These are phyloP conservation scores for Lagerstroemia speciosa DNA, from an alignment of 345 rosid species.

Conservation along the genomic window DNA sequence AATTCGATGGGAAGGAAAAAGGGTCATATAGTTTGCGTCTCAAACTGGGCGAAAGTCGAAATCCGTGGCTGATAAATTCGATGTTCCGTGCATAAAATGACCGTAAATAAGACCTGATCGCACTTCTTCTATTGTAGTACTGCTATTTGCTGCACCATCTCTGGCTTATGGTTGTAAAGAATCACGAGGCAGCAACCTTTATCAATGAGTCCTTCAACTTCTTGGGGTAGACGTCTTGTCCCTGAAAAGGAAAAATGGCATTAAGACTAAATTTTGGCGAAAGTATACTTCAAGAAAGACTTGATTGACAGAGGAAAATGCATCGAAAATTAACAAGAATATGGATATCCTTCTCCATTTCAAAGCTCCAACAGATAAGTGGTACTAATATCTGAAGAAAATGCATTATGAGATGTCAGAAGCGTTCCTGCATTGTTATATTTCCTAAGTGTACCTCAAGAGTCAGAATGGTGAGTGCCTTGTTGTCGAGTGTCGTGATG, in stretches of 20 bases:
- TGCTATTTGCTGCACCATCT: neutral
- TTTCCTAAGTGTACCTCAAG: slow-evolving; percentile 41
- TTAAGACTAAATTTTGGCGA: neutral
- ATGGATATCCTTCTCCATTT: neutral
- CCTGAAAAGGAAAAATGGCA: slow-evolving; percentile 8
- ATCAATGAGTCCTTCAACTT: slow-evolving; percentile 28
- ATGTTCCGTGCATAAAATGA: neutral
- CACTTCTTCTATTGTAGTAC: neutral
- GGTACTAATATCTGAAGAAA: neutral
- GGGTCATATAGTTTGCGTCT: neutral
- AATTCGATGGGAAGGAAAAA: neutral
- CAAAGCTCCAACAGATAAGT: neutral
- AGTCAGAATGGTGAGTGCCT: slow-evolving; percentile 41
- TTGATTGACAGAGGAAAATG: neutral
- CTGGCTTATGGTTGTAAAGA: neutral
- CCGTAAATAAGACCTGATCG: neutral
- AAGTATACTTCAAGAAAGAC: neutral
- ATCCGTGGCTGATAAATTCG: neutral
- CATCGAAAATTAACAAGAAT: neutral
- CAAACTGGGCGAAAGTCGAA: neutral
- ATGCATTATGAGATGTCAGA: neutral
- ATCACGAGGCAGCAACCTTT: slow-evolving; percentile 16
- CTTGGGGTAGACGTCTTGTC: slow-evolving; percentile 26
- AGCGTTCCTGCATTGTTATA: neutral
- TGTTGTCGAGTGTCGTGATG: slow-evolving; percentile 44